Conservation (phyloP, 495 filamentous ascomycete species). For the Ascobolus immersus region DNA sequence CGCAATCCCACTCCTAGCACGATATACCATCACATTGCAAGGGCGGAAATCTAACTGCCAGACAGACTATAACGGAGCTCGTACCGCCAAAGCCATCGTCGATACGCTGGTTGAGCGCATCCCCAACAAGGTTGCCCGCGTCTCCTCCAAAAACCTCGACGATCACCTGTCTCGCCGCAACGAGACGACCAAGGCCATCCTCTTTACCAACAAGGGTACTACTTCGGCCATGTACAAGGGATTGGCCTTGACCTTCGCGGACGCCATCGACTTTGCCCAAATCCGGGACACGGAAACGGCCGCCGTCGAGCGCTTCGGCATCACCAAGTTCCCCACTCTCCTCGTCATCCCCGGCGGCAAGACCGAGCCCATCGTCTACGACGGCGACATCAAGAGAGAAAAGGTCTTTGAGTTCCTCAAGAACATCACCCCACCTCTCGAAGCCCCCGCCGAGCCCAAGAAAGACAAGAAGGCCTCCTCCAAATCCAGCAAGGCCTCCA, state of each 20-base stretch:
- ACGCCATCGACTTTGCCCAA: conserved; percentile 55
- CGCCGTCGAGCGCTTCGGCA: conserved; percentile 45
- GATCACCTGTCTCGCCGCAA: conserved; percentile 48
- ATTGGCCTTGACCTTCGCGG: conserved; percentile 78
- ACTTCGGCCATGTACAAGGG: conserved; percentile 60
- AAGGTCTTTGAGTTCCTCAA: conserved; percentile 65
- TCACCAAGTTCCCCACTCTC: conserved; percentile 54
- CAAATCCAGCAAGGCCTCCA: conserved; percentile 17
- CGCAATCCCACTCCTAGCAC: too few species aligned
- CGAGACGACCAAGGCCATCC: conserved; percentile 56
- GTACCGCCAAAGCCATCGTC: conserved; percentile 63
- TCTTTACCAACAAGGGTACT: conserved; percentile 86
- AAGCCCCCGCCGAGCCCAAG: conserved; percentile 32
- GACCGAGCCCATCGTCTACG: conserved; percentile 40
- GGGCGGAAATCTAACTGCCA: too few species aligned
- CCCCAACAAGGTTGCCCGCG: conserved; percentile 64
- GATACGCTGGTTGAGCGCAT: conserved; percentile 68
- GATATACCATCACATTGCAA: too few species aligned
- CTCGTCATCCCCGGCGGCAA: conserved; percentile 55
- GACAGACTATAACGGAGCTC: conserved; percentile 57
- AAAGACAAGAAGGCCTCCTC: conserved; percentile 22
- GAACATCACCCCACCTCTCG: conserved; percentile 42
- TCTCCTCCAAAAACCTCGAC: conserved; percentile 57
- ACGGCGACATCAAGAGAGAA: conserved; percentile 69
- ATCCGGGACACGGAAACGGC: conserved; percentile 57